Percentiles rank a stretch among this genome's conserved stretches.
Conservation (phyloP, 2,329 filamentous ascomycete species). For the Aspergillus texensis region DNA sequence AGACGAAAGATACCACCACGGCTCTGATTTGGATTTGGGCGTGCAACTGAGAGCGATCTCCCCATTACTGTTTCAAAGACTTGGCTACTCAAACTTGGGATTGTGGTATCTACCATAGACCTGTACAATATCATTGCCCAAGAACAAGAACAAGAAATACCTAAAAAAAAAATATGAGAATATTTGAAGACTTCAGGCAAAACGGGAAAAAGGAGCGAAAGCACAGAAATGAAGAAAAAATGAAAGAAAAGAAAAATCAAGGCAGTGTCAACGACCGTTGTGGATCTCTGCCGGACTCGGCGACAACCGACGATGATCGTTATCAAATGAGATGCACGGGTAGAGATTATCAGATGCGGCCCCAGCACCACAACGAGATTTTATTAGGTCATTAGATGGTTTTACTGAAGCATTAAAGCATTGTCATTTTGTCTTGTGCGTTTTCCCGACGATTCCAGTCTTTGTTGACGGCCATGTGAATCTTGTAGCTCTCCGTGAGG, state of each 20-base stretch:
- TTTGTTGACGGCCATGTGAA: not conserved
- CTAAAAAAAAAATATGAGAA: not conserved
- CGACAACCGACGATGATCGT: slow-evolving; percentile 8
- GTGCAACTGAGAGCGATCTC: not conserved
- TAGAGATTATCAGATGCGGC: slow-evolving; percentile 3
- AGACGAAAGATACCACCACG: slow-evolving; percentile 11
- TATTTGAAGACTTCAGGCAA: not conserved
- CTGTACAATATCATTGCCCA: slow-evolving; percentile 2
- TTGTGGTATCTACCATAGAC: slow-evolving; percentile 10
- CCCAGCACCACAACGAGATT: not conserved
- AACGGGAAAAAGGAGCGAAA: not conserved
- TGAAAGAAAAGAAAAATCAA: not conserved
- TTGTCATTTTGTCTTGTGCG: not conserved
- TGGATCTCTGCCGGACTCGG: not conserved
- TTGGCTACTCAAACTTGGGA: not conserved
- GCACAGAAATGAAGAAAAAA: not conserved
- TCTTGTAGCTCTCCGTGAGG: not conserved
- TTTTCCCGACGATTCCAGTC: not conserved
- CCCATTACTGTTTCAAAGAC: slow-evolving; percentile 1
- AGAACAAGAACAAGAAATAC: not conserved
- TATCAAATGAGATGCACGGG: not conserved
- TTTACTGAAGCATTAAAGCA: not conserved
- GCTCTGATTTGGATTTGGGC: not conserved
- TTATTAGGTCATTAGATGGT: not conserved
- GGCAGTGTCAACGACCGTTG: not conserved